Conservation (phyloP, 1,139 yeast species). For the Saccharomyces uvarum region DNA sequence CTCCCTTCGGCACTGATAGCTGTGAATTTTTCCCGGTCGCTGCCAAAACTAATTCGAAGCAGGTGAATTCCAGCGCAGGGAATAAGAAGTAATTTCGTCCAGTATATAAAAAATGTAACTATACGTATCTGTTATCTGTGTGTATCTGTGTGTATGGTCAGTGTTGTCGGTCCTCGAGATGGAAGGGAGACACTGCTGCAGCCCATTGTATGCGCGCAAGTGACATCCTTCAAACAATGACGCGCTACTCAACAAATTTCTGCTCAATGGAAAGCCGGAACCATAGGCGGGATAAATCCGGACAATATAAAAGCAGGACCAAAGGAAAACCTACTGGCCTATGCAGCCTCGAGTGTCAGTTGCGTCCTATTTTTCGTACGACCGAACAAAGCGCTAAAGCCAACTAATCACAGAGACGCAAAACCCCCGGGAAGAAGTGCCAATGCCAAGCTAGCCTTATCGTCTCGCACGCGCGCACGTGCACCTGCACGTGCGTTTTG, state of each 20-base stretch:
- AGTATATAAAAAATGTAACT: background rate
- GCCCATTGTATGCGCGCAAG: background rate
- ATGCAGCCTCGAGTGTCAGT: background rate
- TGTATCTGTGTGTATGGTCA: too few species aligned
- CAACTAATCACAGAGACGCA: background rate
- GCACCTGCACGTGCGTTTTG: too few species aligned
- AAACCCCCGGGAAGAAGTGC: too few species aligned
- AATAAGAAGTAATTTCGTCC: background rate
- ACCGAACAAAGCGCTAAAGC: background rate
- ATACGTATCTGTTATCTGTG: too few species aligned
- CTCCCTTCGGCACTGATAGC: background rate
- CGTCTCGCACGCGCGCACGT: too few species aligned
- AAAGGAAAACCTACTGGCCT: background rate
- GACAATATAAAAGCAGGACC: background rate
- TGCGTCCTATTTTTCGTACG: background rate
- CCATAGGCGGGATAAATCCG: background rate
- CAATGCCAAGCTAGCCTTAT: too few species aligned
- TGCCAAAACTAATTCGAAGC: background rate
- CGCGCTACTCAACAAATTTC: background rate
- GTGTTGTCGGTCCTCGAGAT: background rate
- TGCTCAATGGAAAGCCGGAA: background rate
- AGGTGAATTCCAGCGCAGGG: background rate
- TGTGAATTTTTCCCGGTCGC: background rate
- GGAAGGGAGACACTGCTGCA: background rate
- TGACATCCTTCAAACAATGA: background rate